phyloP scores from a whole-genome alignment of 2,329 filamentous ascomycete species.

The Podosphaera xanthii region DNA sequence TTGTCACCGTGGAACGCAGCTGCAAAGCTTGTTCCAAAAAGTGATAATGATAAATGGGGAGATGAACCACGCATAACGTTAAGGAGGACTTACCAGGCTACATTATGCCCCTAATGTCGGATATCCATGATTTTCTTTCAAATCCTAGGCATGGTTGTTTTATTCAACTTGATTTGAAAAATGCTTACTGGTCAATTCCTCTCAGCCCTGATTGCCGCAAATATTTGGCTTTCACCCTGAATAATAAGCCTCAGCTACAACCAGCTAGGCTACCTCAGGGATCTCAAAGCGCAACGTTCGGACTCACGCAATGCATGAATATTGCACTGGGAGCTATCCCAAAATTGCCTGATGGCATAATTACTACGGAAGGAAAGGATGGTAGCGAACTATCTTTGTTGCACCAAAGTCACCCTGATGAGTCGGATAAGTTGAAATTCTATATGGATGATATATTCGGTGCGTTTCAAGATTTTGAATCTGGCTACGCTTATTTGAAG shows the following conservation, averaged over 20 bases:
- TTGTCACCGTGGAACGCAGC: neutral
- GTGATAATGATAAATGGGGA: neutral
- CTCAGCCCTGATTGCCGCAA: neutral
- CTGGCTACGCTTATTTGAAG: neutral
- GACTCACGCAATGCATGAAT: neutral
- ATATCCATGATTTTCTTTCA: neutral
- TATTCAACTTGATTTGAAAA: neutral
- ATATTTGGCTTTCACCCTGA: neutral
- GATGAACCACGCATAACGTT: neutral
- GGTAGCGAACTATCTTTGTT: neutral
- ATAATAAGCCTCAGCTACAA: neutral
- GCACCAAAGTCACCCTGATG: neutral
- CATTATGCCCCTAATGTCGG: neutral
- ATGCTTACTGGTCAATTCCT: neutral
- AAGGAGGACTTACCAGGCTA: neutral
- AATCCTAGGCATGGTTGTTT: neutral
- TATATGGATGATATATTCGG: conserved; percentile 1
- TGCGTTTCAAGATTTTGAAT: neutral
- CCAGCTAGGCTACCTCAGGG: neutral
- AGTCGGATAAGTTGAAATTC: neutral
- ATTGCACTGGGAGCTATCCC: neutral
- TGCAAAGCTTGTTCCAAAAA: neutral
- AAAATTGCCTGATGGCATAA: neutral
- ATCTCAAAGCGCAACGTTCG: neutral
- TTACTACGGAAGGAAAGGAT: neutral